phyloP scores from a whole-genome alignment of 306 rosid genomes.

The Oxytropis ochrocephala region DNA sequence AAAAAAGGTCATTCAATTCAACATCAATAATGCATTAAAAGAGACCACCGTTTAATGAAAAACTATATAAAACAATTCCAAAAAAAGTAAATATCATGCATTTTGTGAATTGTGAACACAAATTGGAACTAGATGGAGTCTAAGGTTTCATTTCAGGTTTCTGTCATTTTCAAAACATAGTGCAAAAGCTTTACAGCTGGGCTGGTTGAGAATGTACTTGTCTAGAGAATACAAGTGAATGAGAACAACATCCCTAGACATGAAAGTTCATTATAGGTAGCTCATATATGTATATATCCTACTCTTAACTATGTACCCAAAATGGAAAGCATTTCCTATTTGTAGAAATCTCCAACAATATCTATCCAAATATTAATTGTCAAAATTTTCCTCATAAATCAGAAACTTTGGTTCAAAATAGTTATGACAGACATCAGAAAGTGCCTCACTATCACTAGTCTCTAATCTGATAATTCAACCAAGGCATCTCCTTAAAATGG shows the following conservation, averaged over 20 bases:
- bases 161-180: slow-evolving; percentile 27
- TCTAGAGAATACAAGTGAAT: slow-evolving; percentile 21
- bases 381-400: slow-evolving; percentile 13
- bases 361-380: slow-evolving; percentile 21
- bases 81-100: background rate
- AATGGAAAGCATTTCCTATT: slow-evolving; percentile 29
- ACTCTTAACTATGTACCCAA: slow-evolving; percentile 18
- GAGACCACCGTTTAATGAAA: no score
- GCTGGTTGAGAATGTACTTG: slow-evolving; percentile 23
- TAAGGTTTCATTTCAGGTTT: slow-evolving; percentile 28
- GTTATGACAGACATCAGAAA: background rate
- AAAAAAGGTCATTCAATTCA: background rate
- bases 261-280: slow-evolving; percentile 25
- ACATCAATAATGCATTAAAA: no score
- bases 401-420: slow-evolving; percentile 6
- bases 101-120: slow-evolving; percentile 9
- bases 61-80: no score
- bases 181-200: slow-evolving; percentile 33
- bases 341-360: slow-evolving; percentile 18
- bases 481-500: background rate
- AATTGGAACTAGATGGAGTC: slow-evolving; percentile 18
- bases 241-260: slow-evolving; percentile 20
- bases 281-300: slow-evolving; percentile 8
- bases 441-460: background rate
- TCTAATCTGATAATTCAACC: slow-evolving; percentile 1